Conservation (phyloP, 192 early-diverging fungal species). For the Endogone sp. region DNA sequence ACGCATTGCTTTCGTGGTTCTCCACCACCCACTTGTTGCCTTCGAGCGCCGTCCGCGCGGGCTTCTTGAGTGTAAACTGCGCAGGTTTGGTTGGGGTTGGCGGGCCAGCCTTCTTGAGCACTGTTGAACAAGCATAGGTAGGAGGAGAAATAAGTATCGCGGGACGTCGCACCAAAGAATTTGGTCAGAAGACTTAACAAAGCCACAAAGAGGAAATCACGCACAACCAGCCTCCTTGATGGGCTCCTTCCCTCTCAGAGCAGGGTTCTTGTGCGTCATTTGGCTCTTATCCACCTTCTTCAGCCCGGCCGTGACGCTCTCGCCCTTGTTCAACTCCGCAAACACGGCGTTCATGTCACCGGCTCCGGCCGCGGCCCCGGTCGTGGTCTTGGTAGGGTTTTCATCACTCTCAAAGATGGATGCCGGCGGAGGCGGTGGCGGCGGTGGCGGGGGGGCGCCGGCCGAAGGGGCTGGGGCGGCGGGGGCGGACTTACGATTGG, state of each 20-base stretch:
- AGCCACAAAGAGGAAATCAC: neutral
- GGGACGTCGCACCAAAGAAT: no score
- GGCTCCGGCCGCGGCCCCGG: slow-evolving; percentile 25
- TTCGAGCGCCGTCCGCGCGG: slow-evolving; percentile 76
- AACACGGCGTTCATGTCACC: slow-evolving; percentile 65
- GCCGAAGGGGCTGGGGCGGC: slow-evolving; percentile 37
- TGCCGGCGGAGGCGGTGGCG: slow-evolving; percentile 62
- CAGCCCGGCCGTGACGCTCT: slow-evolving; percentile 68
- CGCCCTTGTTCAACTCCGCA: slow-evolving; percentile 82
- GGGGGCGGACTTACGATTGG: slow-evolving; percentile 28
- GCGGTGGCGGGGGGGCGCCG: slow-evolving; percentile 48
- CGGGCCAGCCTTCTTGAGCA: slow-evolving; percentile 42
- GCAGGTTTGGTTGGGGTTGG: slow-evolving; percentile 52
- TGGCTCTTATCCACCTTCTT: slow-evolving; percentile 92
- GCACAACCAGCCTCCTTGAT: slow-evolving; percentile 32
- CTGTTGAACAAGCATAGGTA: slow-evolving; percentile 19
- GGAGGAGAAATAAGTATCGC: neutral
- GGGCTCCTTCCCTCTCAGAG: slow-evolving; percentile 61
- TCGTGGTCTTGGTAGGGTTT: slow-evolving; percentile 6
- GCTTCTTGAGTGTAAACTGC: slow-evolving; percentile 58
- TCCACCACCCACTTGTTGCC: slow-evolving; percentile 96
- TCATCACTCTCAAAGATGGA: slow-evolving; percentile 18
- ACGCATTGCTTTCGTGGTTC: slow-evolving; percentile 69
- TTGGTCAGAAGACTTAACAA: neutral
- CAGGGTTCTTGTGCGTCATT: slow-evolving; percentile 99